Evolutionary conservation across 2,329 filamentous ascomycete genomes (phyloP).

Genomic region (Arthrobotrys sinensis): DNA sequence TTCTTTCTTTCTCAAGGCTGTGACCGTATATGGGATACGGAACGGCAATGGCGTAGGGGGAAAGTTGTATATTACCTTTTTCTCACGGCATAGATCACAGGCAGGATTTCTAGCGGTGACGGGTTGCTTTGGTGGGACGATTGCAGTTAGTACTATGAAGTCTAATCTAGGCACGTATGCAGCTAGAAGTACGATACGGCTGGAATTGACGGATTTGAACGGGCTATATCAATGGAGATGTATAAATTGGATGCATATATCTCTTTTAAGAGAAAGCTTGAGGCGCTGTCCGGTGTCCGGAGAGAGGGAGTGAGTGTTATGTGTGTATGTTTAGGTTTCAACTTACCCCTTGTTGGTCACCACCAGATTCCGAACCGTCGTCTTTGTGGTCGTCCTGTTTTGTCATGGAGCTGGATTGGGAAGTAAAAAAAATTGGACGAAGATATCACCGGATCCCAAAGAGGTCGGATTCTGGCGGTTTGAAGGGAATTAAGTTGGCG

Average conservation of each 20-base stretch:
- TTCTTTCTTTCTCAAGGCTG: neutral
- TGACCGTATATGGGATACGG: slow-evolving; percentile 17
- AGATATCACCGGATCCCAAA: slow-evolving; percentile 23
- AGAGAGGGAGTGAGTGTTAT: neutral
- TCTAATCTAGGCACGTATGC: slow-evolving; percentile 27
- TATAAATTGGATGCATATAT: slow-evolving; percentile 18
- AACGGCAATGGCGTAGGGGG: slow-evolving; percentile 15
- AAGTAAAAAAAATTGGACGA: slow-evolving; percentile 15
- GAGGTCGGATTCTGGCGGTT: slow-evolving; percentile 4
- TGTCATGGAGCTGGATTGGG: slow-evolving; percentile 47
- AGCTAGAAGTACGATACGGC: slow-evolving; percentile 17
- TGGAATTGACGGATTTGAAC: slow-evolving; percentile 34
- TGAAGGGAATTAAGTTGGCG: slow-evolving; percentile 33
- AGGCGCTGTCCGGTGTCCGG: neutral
- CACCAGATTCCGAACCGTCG: slow-evolving; percentile 58
- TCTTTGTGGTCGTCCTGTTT: slow-evolving; percentile 60
- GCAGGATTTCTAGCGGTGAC: slow-evolving; percentile 63
- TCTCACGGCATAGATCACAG: slow-evolving; percentile 64
- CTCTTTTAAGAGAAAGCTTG: slow-evolving; percentile 1
- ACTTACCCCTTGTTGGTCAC: slow-evolving; percentile 60
- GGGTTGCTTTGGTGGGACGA: slow-evolving; percentile 36
- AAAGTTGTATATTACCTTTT: slow-evolving; percentile 62
- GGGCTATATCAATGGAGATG: slow-evolving; percentile 1
- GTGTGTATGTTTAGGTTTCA: slow-evolving; percentile 4
- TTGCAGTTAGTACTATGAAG: slow-evolving; percentile 35